Base-by-base conservation (phyloP, 2,329 filamentous ascomycete species). In the Aspergillus vadensis region DNA sequence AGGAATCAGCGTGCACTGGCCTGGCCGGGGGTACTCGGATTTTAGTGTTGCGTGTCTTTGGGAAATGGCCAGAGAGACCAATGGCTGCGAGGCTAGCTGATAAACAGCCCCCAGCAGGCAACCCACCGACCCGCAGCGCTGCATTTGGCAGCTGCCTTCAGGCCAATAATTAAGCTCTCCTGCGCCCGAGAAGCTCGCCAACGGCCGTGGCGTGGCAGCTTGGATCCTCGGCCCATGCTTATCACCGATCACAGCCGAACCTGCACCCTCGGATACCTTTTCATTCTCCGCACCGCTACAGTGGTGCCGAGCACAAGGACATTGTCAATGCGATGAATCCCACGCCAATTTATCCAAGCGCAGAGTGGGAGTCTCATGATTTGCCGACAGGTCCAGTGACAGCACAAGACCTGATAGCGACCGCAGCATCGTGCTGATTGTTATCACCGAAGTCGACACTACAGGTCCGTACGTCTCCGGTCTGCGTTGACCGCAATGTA, bases 371-470 rank as follows among this genome's bases (percentile, higher is more conserved):
- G 71, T 76, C 12, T 80, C 74, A 67, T 88, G 89, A 85, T 90
- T 86, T 38, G 74, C 65, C 36, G 83, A 75, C 0, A 83, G 86
- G 1, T 81, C 80, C 5, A 89, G 75, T 0, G 86, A 87, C 1
- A 89, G 73, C 43, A 87, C 70, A 1, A 83, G 84, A 5, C 85
- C 86, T 5, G 85, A 77, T 0, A 86, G 67, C 14, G 74, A 77
- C 21, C 66, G 62, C n/a, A 71, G 25, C 9, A 65, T 52, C 5
- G 59, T 65, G 14, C 62, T 67, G 3, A 87, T 87, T 0, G 89
- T 88, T 1, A 90, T 82, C 0, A 86, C 88, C 3, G 81, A 83
- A 15, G 88, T 87, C 1, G 86, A 85, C 64, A 87, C 85, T 60
- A 80, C 0, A 80, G 78, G 67, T 83, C 89, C 1, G 83, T 81